Conservation (phyloP, 495 filamentous ascomycete genomes). For the Endocarpon pusillum region DNA sequence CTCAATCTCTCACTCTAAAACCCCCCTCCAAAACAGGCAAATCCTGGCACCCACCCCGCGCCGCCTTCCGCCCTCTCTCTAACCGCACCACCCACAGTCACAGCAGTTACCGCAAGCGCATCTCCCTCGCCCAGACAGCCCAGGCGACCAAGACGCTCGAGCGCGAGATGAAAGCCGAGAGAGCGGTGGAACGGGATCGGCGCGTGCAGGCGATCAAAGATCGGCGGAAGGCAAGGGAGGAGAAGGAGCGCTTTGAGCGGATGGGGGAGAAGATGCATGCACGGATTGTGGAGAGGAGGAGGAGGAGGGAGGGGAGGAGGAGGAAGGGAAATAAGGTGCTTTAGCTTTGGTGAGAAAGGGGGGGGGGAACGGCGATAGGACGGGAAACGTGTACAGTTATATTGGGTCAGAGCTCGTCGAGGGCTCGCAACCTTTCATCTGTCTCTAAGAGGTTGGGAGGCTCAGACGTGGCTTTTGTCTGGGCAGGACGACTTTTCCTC, state of each 20-base stretch:
- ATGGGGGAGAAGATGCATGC: slow-evolving; percentile 95
- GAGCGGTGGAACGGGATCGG: slow-evolving; percentile 69
- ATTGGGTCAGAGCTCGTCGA: neutral
- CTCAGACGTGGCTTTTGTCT: slow-evolving; percentile 3
- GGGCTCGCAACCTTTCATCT: neutral
- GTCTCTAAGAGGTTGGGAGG: too few relatives aligned
- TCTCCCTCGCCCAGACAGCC: slow-evolving; percentile 42
- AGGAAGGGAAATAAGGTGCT: slow-evolving; percentile 96
- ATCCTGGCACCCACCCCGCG: slow-evolving; percentile 73
- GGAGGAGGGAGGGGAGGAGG: slow-evolving; percentile 85
- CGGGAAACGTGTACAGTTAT: neutral
- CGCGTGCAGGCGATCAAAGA: slow-evolving; percentile 66
- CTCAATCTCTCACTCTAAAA: neutral
- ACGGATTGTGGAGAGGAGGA: slow-evolving; percentile 83
- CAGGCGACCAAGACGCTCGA: slow-evolving; percentile 72
- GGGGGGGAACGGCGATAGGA: slow-evolving; percentile 14
- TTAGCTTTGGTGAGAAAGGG: slow-evolving; percentile 52
- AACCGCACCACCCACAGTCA: slow-evolving; percentile 54
- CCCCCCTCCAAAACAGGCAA: slow-evolving; percentile 44
- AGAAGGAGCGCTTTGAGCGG: slow-evolving; percentile 85
- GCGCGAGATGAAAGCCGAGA: slow-evolving; percentile 90
- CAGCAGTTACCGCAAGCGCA: slow-evolving; percentile 60
- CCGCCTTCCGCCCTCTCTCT: slow-evolving; percentile 70
- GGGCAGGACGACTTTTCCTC: too few relatives aligned
- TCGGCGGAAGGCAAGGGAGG: slow-evolving; percentile 68